phyloP scores from a whole-genome alignment of 306 rosid species.

The Castanopsis chinensis region DNA sequence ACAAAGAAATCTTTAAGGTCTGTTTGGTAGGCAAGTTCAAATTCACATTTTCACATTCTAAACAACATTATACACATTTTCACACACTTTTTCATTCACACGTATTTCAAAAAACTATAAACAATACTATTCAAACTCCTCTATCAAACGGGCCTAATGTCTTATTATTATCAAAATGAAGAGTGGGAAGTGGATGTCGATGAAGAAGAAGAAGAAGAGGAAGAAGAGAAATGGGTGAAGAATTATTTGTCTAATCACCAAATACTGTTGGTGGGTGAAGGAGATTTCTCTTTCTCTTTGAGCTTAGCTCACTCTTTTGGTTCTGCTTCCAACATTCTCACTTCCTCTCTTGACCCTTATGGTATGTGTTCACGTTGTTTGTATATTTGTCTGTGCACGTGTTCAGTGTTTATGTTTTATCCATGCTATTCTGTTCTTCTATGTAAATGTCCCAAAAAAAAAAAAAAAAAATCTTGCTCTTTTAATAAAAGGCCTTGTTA shows the following conservation, averaged over 20 bases:
- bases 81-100: too few species aligned
- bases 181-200: neutral
- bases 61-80: too few species aligned
- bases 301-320: slow-evolving; percentile 40
- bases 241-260: slow-evolving; percentile 46
- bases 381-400: neutral
- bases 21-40: too few species aligned
- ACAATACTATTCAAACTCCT: too few species aligned
- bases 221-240: slow-evolving; percentile 27
- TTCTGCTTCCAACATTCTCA: slow-evolving; percentile 42
- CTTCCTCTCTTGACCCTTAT: slow-evolving; percentile 45
- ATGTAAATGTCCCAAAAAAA: too few species aligned
- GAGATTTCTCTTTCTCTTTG: slow-evolving; percentile 62
- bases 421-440: too few species aligned
- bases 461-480: too few species aligned
- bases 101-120: too few species aligned
- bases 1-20: neutral
- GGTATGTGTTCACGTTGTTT: neutral
- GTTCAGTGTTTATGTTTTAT: too few species aligned
- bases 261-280: slow-evolving; percentile 55
- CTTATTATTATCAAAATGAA: neutral
- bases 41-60: too few species aligned
- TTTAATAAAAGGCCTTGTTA: too few species aligned
- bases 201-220: neutral
- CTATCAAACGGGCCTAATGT: too few species aligned